Percentiles rank a stretch among this genome's conserved stretches.
These are phyloP conservation scores for Phlebiopsis flavidoalba DNA, from an alignment of 768 basidiomycete genomes.

Conservation along the genomic window DNA sequence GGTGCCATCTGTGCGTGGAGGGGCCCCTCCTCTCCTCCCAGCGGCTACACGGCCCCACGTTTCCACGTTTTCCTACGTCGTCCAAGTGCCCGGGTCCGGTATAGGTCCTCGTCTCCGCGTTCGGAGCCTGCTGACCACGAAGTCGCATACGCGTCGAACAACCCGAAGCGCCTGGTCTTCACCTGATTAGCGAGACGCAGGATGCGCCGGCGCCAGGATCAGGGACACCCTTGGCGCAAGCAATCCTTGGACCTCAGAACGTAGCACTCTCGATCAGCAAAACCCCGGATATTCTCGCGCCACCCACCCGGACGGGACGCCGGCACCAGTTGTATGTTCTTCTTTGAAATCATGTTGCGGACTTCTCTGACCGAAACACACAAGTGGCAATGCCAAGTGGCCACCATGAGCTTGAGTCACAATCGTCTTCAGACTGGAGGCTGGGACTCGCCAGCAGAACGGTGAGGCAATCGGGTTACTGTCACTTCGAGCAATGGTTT, in stretches of 20 bases:
- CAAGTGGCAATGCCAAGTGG: conserved; percentile 26
- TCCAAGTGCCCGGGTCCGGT: background rate
- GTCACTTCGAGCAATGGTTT: background rate
- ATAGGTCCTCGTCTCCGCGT: background rate
- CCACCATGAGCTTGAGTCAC: conserved; percentile 28
- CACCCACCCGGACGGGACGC: conserved; percentile 29
- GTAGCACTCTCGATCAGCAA: conserved; percentile 24
- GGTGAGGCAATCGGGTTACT: conserved; percentile 7
- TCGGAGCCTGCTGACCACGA: background rate
- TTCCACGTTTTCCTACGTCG: too few relatives aligned
- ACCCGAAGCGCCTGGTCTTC: background rate
- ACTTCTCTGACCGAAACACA: background rate
- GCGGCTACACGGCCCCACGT: too few relatives aligned
- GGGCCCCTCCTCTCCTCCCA: too few relatives aligned
- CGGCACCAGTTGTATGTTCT: conserved; percentile 22
- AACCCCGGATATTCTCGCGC: conserved; percentile 27
- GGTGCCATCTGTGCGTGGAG: too few relatives aligned
- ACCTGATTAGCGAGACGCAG: conserved; percentile 4
- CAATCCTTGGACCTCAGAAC: conserved; percentile 28
- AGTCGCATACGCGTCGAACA: background rate
- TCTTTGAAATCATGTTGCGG: too few relatives aligned
- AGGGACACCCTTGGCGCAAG: conserved; percentile 20
- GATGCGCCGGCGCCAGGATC: conserved; percentile 9
- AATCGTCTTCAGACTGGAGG: conserved; percentile 29
- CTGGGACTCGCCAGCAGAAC: conserved; percentile 29